Percentiles rank a stretch among this genome's conserved stretches.
These are phyloP conservation scores for Blastocrithidia nonstop DNA, from an alignment of 208 protist genomes.

Conservation along the genomic window DNA sequence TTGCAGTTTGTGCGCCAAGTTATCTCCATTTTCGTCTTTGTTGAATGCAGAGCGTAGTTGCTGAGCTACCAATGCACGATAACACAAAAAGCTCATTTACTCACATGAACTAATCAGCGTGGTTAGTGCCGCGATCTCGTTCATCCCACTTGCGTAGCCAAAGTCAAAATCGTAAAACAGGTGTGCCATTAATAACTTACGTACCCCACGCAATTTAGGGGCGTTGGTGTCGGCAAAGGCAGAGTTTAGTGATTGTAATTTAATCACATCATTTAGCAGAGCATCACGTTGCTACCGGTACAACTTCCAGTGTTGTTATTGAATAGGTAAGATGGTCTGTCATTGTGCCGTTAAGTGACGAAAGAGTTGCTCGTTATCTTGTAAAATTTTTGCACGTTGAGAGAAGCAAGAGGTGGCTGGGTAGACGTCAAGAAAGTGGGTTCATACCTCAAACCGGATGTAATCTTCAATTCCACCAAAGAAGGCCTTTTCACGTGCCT, in stretches of 20 bases:
- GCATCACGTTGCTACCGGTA: constrained; percentile 36
- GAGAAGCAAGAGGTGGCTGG: constrained; percentile 7
- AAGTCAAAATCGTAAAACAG: constrained; percentile 84
- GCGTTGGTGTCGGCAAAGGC: constrained; percentile 27
- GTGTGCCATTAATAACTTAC: constrained; percentile 67
- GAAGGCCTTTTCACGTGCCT: constrained; percentile 10
- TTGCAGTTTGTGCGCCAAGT: constrained; percentile 31
- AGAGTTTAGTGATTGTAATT: constrained; percentile 54
- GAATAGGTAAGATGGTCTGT: constrained; percentile 44
- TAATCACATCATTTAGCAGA: constrained; percentile 80
- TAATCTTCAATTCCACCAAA: constrained; percentile 14
- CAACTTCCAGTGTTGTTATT: constrained; percentile 36
- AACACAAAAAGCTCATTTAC: constrained; percentile 11
- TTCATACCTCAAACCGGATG: constrained; percentile 65
- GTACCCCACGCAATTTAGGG: constrained; percentile 28
- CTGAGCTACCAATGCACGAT: constrained; percentile 21
- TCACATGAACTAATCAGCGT: constrained; percentile 20
- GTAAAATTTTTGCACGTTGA: neutral
- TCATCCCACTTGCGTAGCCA: constrained; percentile 87
- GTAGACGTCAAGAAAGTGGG: constrained; percentile 51
- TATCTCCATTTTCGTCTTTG: constrained; percentile 23
- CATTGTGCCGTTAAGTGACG: too few relatives aligned
- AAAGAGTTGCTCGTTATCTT: neutral
- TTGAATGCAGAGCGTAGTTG: constrained; percentile 33
- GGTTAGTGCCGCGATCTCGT: constrained; percentile 56